Evolutionary conservation across 805 yeast genomes (phyloP), one percentile per base, ranked within the genome.

Genomic region (Saccharomycopsis fibuligera): DNA sequence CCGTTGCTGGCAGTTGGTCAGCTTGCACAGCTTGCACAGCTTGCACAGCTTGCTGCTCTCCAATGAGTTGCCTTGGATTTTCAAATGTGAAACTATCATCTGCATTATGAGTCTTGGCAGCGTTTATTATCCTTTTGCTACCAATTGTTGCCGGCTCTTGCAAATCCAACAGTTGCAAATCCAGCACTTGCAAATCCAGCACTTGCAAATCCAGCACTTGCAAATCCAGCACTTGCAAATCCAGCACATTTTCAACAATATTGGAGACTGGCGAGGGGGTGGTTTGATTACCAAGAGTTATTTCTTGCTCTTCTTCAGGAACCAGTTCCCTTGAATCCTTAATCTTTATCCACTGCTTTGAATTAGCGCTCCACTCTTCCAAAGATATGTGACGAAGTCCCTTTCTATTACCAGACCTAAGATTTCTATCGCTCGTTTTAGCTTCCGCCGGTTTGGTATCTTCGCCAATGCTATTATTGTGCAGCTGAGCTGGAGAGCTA

Each of bases 71-170:
- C n/a, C n/a, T n/a, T n/a, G n/a, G n/a, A n/a, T n/a, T n/a, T 33
- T 45, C 49, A 30, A 45, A 45, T 12, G 44, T 45, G 23, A 45
- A 39, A 19, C 44, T 45, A 27, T 45, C 49, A 21, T 45, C 31
- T 10, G 37, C 30, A 14, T 5, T 10, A 35, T 43, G 39, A 8
- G 31, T 29, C 12, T 29, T 29, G 31, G 8, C 12, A 9, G 31
- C 8, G 12, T 8, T 8, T 9, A 12, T 12, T 29, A 29, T 8
- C 12, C 31, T 29, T 8, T 9, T 9, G 12, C 12, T 9, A 9
- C 31, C 12, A 10, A 10, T 17, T 10, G 19, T 33, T 12, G 37
- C 19, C 9, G 37, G n/a, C n/a, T n/a, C n/a, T n/a, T n/a, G n/a
- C n/a, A n/a, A n/a, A n/a, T n/a, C n/a, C n/a, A n/a, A n/a, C n/a